phyloP scores from a whole-genome alignment of 1,284 basidiomycete species.

The Pascua sp. region DNA sequence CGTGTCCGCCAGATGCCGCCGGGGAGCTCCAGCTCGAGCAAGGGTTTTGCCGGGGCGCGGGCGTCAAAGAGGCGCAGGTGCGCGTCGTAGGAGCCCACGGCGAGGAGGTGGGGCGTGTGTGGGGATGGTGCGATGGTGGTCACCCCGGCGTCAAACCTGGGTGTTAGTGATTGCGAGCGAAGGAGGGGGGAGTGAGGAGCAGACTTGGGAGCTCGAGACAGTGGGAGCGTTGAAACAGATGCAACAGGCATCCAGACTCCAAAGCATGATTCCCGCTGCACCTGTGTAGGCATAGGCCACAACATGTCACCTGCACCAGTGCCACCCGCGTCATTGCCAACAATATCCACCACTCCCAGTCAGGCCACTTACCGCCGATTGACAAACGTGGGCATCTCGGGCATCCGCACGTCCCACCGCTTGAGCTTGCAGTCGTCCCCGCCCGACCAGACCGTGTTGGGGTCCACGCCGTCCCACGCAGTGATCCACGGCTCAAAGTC shows the following conservation, averaged over 20 bases:
- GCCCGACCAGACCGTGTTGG: conserved; percentile 77
- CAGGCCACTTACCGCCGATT: conserved; percentile 64
- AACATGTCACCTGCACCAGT: no score
- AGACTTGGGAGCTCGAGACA: no score
- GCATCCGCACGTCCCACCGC: conserved; percentile 82
- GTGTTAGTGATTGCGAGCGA: not conserved
- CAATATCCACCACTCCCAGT: no score
- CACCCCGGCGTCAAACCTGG: conserved; percentile 85
- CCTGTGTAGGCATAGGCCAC: no score
- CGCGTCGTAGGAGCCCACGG: conserved; percentile 90
- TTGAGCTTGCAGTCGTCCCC: conserved; percentile 91
- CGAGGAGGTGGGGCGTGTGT: conserved; percentile 71
- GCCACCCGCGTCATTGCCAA: no score
- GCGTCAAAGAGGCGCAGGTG: conserved; percentile 78
- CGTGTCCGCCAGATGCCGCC: conserved; percentile 95
- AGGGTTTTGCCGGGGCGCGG: conserved; percentile 62
- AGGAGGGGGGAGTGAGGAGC: not conserved
- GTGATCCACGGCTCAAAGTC: conserved; percentile 93
- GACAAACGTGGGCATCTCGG: conserved; percentile 61
- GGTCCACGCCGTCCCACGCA: conserved; percentile 81
- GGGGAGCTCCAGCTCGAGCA: conserved; percentile 67
- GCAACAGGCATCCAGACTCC: no score
- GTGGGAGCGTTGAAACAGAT: no score
- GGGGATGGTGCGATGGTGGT: conserved; percentile 87
- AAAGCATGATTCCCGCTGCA: no score